Base-by-base conservation (phyloP, 2,329 filamentous ascomycete genomes). In the Penicillium sp. region DNA sequence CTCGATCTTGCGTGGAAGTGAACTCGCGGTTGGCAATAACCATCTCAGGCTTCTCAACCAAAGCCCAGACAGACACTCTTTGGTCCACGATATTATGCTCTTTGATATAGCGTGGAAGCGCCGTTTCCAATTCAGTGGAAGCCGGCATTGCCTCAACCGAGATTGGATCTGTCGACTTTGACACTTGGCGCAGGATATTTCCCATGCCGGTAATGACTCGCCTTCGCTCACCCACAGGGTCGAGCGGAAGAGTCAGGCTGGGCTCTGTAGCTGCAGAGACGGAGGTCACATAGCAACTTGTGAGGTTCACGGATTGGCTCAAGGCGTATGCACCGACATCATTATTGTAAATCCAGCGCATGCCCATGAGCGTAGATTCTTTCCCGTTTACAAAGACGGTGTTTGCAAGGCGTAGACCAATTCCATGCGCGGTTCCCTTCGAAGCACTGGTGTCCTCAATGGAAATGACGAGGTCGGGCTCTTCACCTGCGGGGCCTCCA, bases 331-430 rank as follows among this genome's bases (percentile, higher is more conserved):
- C 62, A 4, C 58, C 56, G 18, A 53, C 15, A 49, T 13, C 54
- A 28, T 23, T 34, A 15, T 60, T 21, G 49, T 67, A 62, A 42
- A 50, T 24, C 72, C 73, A 75, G 16, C 64, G 67, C 54, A 69
- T 69, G 29, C 68, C 70, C 33, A 71, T 52, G 10, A 75, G 64
- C 1, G 73, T 76, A 26, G 66, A 68, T 45, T 74, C 70, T n/a
- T 68, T 71, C 9, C 72, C 73, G 52, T 74, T 75, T 33, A 71
- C 46, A 41, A 76, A 76, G 9, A 75, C 60, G 1, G 73, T 76
- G 42, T 74, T 73, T 31, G 73, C 70, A 24, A 74, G 65, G n/a
- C 70, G 71, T 24, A 76, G 46, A 36, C 72, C 72, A 38, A 76
- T 53, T 45, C 73, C 67, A 46, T 72, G 60, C 10, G 61, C 50